Base-by-base conservation (phyloP, 2,329 filamentous ascomycete species). In the Ceratocystis smalleyi region DNA sequence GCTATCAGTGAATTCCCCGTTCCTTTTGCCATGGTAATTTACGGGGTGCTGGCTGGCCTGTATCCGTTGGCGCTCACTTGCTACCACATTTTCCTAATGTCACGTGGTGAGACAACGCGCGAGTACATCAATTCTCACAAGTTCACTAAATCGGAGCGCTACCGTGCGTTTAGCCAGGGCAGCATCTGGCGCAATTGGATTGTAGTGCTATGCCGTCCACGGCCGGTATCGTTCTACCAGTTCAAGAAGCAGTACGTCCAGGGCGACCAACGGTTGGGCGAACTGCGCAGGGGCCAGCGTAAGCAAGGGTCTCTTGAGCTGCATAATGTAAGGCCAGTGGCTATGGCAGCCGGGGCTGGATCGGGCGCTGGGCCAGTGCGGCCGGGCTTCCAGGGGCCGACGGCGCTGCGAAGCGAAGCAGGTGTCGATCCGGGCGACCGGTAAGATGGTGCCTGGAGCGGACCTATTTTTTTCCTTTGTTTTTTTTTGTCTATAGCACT, bases 121-220 rank as follows among this genome's bases (percentile, higher is more conserved):
- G 94, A 99, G 75, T 96, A 96, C 73, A 83, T 99, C 68, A 96
- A 95, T 75, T 91, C 88, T 3, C 90, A 96, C 75, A 97, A 97
- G 74, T 97, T 99, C 73, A 78, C 87, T 68, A 95, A 94, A 76
- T 87, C 87, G 70, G 92, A 99, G 73, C 84, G 94, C 12, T 95
- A 96, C 74, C 81, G 91, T 54, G 90, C 94, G 1, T 99, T 95
- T 70, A 91, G 85, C 1, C 91, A 95, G 71, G 86, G 85, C 43
- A 87, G 78, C 69, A 77, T 87, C 59, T 74, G 87, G 70, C 86
- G 81, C 70, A 99, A 99, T 74, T 91, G 89, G 81, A 74, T 88
- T 45, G 81, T 85, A 6, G 91, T 96, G 12, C 78, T 97, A 61
- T 86, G 85, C 69, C 85, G 92, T 60, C 91, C 94, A 12, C 82